Base-by-base conservation (phyloP, 352 stramenopile species). In the Phytophthora citricola region DNA sequence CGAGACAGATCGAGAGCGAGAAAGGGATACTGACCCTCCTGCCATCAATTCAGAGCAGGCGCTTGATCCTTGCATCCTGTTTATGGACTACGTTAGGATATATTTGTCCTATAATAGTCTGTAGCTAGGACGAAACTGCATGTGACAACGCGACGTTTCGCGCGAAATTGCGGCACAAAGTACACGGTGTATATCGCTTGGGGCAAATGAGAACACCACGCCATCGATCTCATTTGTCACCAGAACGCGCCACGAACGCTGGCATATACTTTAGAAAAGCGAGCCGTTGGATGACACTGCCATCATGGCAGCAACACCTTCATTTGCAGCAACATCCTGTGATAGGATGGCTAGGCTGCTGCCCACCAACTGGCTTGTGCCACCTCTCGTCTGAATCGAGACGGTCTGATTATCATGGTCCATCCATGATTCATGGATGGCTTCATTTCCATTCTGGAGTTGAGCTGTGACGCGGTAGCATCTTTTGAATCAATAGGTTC, bases 31-130 rank as follows among this genome's bases (percentile, higher is more conserved):
- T 73, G 8, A 34, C 24, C 45, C 24, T 27, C 48, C 44, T 60
- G 48, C 55, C 63, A 71, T 71, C 56, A 32, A 71, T 66, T 60
- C 62, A 64, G 60, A 41, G 38, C 53, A 20, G 36, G 39, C 32
- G 4, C 31, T 36, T 36, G 31, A 36, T 36, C 31, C 51, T 24
- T 9, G 29, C 22, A 43, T 43, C 38, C 38, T 43, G n/a, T 4
- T 10, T n/a, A 49, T 55, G 40, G 41, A 58, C 51, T 48, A 46
- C 2, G 20, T 40, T 43, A 54, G 47, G 27, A 10, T 26, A 0
- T 5, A 27, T 7, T 1, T 14, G 2, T 40, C 29, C 47, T 54
- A 41, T 7, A 26, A 2, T 26, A 54, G 29, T 15, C 29, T n/a
- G 10, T 41, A 46, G 31, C 7, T 38, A 43, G 54, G 54, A 47